phyloP scores from a whole-genome alignment of 2,329 filamentous ascomycete genomes.

The Calonectria leucothoes region DNA sequence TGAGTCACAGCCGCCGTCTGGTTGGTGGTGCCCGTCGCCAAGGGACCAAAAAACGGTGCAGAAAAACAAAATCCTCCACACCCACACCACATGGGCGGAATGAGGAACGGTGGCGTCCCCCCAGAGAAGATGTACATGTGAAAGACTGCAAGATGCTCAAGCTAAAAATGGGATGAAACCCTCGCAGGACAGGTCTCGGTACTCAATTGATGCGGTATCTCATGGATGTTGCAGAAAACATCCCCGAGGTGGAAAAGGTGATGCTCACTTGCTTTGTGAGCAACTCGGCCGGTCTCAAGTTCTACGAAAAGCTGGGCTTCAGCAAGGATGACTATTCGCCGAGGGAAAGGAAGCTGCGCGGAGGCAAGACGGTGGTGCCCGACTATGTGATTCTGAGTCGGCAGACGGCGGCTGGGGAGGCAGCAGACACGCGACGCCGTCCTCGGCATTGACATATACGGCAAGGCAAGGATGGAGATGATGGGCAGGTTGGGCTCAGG shows the following conservation, averaged over 20 bases:
- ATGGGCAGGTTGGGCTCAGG: background rate
- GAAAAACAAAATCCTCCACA: background rate
- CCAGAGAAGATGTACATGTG: slow-evolving; percentile 3
- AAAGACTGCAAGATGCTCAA: background rate
- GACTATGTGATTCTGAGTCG: slow-evolving; percentile 73
- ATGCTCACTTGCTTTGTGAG: slow-evolving; percentile 80
- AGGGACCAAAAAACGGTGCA: background rate
- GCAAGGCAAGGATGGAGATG: background rate
- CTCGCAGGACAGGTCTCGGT: slow-evolving; percentile 70
- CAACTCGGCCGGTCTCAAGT: slow-evolving; percentile 67
- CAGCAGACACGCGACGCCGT: slow-evolving; percentile 24
- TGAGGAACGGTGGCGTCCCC: background rate
- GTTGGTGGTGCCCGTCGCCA: background rate
- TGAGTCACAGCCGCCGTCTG: background rate
- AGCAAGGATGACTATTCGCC: slow-evolving; percentile 67
- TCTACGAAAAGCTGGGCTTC: slow-evolving; percentile 73
- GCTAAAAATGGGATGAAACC: slow-evolving; percentile 22
- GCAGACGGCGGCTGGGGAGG: slow-evolving; percentile 38
- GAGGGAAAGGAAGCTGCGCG: slow-evolving; percentile 61
- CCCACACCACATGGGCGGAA: background rate
- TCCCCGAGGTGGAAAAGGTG: slow-evolving; percentile 69
- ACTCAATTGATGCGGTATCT: slow-evolving; percentile 68
- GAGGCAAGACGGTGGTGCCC: slow-evolving; percentile 63
- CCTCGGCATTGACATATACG: slow-evolving; percentile 14
- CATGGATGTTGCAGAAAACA: slow-evolving; percentile 62